Percentiles rank a stretch among this genome's conserved stretches.
Evolutionary conservation across 2,329 filamentous ascomycete species (phyloP).

Genomic region (Pseudopithomyces maydicus): DNA sequence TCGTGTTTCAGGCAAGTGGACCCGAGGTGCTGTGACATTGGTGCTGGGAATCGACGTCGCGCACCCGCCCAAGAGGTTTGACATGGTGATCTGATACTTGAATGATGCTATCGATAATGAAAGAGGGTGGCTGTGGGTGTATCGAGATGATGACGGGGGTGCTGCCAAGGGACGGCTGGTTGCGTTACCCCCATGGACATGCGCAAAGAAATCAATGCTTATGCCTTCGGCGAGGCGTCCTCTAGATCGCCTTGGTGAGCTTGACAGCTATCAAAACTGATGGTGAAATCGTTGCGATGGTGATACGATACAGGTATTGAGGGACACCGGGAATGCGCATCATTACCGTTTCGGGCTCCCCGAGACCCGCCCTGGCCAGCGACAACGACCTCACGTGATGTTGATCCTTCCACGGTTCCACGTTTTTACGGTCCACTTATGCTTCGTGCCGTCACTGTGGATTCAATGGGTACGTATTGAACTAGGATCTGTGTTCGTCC

Average conservation of each 20-base stretch:
- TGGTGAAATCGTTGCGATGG: too few relatives aligned
- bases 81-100: slow-evolving; percentile 23
- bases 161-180: not conserved
- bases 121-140: not conserved
- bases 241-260: slow-evolving; percentile 11
- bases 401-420: not conserved
- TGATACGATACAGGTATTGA: too few relatives aligned
- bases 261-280: slow-evolving; percentile 3
- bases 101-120: slow-evolving; percentile 15
- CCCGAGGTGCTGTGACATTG: slow-evolving; percentile 17
- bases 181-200: not conserved
- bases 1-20: slow-evolving; percentile 14
- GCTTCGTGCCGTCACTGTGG: too few relatives aligned
- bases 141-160: slow-evolving; percentile 3
- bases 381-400: not conserved
- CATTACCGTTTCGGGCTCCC: too few relatives aligned
- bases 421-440: too few relatives aligned
- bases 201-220: not conserved
- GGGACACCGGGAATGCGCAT: too few relatives aligned
- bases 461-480: too few relatives aligned
- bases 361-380: too few relatives aligned
- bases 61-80: slow-evolving; percentile 15
- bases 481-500: too few relatives aligned
- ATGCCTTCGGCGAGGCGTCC: slow-evolving; percentile 8
- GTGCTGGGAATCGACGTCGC: slow-evolving; percentile 17